A percentile compares a stretch with the other conserved stretches of the same genome.
Evolutionary conservation across 257 asterid genomes (phyloP).

Genomic region (Solanum piurae): DNA sequence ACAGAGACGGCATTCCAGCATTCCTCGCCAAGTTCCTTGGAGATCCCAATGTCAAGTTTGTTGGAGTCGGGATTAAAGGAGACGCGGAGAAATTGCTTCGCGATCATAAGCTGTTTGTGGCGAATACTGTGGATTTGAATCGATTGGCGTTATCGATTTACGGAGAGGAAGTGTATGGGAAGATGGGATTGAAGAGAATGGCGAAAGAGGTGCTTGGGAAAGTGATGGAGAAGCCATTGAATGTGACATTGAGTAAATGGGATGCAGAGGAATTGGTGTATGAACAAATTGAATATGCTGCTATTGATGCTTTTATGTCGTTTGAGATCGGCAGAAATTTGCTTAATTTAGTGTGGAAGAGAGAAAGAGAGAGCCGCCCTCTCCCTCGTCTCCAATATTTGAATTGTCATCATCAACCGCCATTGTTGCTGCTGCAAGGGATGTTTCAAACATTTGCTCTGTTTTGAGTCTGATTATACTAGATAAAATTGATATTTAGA

Average conservation of each 20-base stretch:
- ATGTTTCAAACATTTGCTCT: neutral
- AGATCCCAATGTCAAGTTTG: neutral
- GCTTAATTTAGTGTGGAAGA: neutral
- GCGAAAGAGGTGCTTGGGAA: constrained; percentile 6
- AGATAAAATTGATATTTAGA: neutral
- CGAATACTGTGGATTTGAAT: neutral
- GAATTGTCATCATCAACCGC: neutral
- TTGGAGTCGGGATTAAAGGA: constrained; percentile 12
- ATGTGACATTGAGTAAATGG: constrained; percentile 17
- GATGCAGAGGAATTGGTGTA: neutral
- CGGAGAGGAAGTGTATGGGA: neutral
- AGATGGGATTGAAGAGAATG: constrained; percentile 12
- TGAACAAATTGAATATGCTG: neutral
- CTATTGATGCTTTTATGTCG: constrained; percentile 16
- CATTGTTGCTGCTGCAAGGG: neutral
- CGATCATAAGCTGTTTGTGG: constrained; percentile 6
- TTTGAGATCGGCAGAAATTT: neutral
- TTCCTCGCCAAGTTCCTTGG: neutral
- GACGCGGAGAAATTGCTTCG: constrained; percentile 6
- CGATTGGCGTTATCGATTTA: constrained; percentile 2
- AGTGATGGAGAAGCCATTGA: constrained; percentile 6
- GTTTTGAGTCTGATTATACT: neutral
- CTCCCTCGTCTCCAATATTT: neutral
- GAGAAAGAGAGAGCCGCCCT: neutral
- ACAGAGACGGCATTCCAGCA: constrained; percentile 1